Evolutionary conservation across 2,329 filamentous ascomycete genomes (phyloP), one percentile per base, ranked within the genome.

Genomic region (Escovopsis weberi): DNA sequence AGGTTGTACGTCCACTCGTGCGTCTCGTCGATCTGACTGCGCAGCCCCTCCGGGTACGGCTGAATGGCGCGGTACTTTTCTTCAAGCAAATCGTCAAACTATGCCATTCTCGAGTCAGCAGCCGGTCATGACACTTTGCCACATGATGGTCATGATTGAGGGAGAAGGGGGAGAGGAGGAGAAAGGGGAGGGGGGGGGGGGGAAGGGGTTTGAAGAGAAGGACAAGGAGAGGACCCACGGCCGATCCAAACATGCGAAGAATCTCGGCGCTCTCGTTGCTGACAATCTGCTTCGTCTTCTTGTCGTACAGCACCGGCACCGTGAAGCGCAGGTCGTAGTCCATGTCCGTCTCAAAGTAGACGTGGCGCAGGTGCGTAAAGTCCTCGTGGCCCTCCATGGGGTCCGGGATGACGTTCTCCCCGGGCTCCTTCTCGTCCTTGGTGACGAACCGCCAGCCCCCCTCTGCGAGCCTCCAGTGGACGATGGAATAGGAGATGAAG

Each of bases 191-290:
- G 15, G 15, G 15, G 15, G 15, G 15, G 15, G 15, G 15, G 15
- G 15, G 15, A 2, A 15, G 15, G 15, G 15, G 15, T 15, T 15
- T 15, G 15, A 15, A 15, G 15, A 15, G 15, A 2, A 15, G 15
- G 15, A 15, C 15, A 15, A 15, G 15, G 15, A 15, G 15, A 15
- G 15, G 15, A 15, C 56, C 15, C 41, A 86, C 86, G 54, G 78
- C 84, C 36, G 71, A 72, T 57, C 84, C 84, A 47, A 95, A 68
- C 84, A 94, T 94, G 57, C 88, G 80, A 59, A 94, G 79, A 58
- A 95, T 94, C 66, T 95, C 88, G 51, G 80, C 80, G 61, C 82
- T 86, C 71, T 94, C 88, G 52, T 95, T 95, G 74, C 74, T 91
- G 48, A 94, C 87, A 55, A 94, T 93, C 32, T 68, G 74, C 54